phyloP scores from a whole-genome alignment of 495 filamentous ascomycete genomes.

The Tuber brumale region DNA sequence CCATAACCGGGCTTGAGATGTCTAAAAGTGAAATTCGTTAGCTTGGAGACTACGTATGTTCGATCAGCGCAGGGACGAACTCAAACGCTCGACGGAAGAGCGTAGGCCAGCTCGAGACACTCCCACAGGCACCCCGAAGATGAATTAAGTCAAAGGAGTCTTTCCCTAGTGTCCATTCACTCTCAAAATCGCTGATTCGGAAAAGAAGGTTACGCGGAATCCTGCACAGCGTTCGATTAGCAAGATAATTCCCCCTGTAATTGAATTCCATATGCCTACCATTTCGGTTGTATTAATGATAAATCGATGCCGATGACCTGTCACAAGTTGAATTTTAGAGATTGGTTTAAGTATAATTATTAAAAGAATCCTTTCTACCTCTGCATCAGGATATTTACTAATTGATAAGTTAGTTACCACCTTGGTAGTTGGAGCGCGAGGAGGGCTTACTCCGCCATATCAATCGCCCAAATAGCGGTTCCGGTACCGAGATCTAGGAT shows the following conservation, averaged over 20 bases:
- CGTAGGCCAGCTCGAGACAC: slow-evolving; percentile 68
- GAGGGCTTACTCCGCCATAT: slow-evolving; percentile 66
- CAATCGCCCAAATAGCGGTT: slow-evolving; percentile 86
- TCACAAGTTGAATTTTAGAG: slow-evolving; percentile 9
- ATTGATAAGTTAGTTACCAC: slow-evolving; percentile 12
- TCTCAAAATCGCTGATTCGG: slow-evolving; percentile 69
- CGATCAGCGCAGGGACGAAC: slow-evolving; percentile 46
- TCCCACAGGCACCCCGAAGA: slow-evolving; percentile 71
- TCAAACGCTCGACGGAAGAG: slow-evolving; percentile 64
- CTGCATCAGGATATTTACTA: slow-evolving; percentile 55
- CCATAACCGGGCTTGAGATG: slow-evolving; percentile 75
- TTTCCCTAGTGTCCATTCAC: slow-evolving; percentile 67
- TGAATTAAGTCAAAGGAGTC: slow-evolving; percentile 83
- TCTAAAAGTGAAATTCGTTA: slow-evolving; percentile 41
- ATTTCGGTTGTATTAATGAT: slow-evolving; percentile 69
- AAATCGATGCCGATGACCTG: slow-evolving; percentile 71
- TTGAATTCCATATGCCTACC: slow-evolving; percentile 45
- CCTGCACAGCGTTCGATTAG: slow-evolving; percentile 43
- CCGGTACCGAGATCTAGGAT: slow-evolving; percentile 83
- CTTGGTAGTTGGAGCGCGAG: neutral
- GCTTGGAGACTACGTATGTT: slow-evolving; percentile 4
- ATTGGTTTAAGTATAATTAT: neutral
- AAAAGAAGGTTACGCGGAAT: slow-evolving; percentile 67
- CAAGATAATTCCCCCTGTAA: neutral
- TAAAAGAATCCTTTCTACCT: slow-evolving; percentile 35